Conservation (phyloP, 768 basidiomycete genomes). For the Trametes gibbosa region DNA sequence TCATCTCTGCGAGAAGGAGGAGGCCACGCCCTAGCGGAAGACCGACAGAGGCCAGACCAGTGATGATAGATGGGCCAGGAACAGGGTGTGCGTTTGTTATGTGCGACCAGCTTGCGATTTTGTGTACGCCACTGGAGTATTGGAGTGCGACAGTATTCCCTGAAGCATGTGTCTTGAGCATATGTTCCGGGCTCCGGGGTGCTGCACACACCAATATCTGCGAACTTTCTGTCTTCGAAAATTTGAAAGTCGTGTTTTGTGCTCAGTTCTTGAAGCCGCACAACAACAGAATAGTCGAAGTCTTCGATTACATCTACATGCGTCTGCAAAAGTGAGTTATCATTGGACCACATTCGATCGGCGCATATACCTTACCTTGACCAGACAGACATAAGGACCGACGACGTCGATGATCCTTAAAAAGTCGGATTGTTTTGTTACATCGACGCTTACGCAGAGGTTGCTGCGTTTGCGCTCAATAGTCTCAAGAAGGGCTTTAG, state of each 20-base stretch:
- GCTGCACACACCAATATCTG: conserved; percentile 80
- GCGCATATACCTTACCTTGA: conserved; percentile 64
- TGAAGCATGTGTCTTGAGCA: conserved; percentile 32
- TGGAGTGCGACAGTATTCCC: conserved; percentile 96
- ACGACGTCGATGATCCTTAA: conserved; percentile 85
- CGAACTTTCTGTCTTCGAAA: conserved; percentile 98
- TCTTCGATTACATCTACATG: conserved; percentile 96
- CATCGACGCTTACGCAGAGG: conserved; percentile 94
- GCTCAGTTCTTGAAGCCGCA: conserved; percentile 66
- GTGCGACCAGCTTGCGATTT: conserved; percentile 94
- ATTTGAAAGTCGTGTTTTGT: conserved; percentile 88
- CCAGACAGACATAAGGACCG: conserved; percentile 86
- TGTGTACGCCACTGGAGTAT: conserved; percentile 90
- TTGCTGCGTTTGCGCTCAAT: conserved; percentile 89
- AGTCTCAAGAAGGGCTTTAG: conserved; percentile 70
- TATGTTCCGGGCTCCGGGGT: background rate
- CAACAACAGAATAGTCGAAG: conserved; percentile 72
- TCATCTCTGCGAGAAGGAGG: conserved; percentile 95
- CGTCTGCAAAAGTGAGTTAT: conserved; percentile 54
- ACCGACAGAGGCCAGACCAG: conserved; percentile 87
- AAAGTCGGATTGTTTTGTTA: conserved; percentile 75
- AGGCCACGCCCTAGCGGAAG: conserved; percentile 82
- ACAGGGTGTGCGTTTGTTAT: conserved; percentile 96
- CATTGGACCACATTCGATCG: conserved; percentile 17
- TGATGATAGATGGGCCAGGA: conserved; percentile 92